Conservation (phyloP, 1,284 basidiomycete genomes). For the Neotropicomus parvogracilis region DNA sequence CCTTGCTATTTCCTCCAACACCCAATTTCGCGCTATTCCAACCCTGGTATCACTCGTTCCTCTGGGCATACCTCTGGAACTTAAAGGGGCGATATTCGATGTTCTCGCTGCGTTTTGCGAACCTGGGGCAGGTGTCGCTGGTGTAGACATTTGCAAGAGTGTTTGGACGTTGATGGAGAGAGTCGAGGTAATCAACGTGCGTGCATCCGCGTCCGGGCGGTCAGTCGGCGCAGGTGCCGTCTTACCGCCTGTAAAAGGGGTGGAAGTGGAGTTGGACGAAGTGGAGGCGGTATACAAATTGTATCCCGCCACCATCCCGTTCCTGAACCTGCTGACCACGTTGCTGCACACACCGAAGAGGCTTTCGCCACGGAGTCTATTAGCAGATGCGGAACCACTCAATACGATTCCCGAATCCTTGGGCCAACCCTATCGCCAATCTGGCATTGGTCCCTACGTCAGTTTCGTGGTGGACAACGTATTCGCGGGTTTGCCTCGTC, state of each 20-base stretch:
- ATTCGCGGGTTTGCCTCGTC: slow-evolving; percentile 63
- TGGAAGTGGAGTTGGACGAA: slow-evolving; percentile 81
- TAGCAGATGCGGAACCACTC: slow-evolving; percentile 57
- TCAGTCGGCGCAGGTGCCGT: slow-evolving; percentile 36
- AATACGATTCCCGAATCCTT: slow-evolving; percentile 76
- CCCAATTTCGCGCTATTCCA: slow-evolving; percentile 75
- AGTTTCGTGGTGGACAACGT: slow-evolving; percentile 89
- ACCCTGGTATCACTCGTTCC: slow-evolving; percentile 78
- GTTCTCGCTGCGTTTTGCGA: slow-evolving; percentile 83
- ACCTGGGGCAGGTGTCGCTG: slow-evolving; percentile 67
- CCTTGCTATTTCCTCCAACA: slow-evolving; percentile 74
- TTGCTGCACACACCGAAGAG: slow-evolving; percentile 77
- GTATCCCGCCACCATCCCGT: slow-evolving; percentile 87
- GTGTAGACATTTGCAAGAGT: slow-evolving; percentile 75
- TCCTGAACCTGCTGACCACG: slow-evolving; percentile 79
- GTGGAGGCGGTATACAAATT: slow-evolving; percentile 75
- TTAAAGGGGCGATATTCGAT: slow-evolving; percentile 86
- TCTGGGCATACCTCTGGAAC: slow-evolving; percentile 80
- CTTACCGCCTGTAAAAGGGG: slow-evolving; percentile 59
- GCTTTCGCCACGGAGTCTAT: slow-evolving; percentile 54
- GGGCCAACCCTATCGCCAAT: slow-evolving; percentile 70
- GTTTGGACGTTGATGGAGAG: slow-evolving; percentile 85
- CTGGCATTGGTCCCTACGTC: slow-evolving; percentile 76
- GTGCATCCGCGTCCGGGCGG: slow-evolving; percentile 35
- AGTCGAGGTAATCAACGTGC: slow-evolving; percentile 79